Conservation (phyloP, 257 asterid genomes). For the Nicotiana otophora region DNA sequence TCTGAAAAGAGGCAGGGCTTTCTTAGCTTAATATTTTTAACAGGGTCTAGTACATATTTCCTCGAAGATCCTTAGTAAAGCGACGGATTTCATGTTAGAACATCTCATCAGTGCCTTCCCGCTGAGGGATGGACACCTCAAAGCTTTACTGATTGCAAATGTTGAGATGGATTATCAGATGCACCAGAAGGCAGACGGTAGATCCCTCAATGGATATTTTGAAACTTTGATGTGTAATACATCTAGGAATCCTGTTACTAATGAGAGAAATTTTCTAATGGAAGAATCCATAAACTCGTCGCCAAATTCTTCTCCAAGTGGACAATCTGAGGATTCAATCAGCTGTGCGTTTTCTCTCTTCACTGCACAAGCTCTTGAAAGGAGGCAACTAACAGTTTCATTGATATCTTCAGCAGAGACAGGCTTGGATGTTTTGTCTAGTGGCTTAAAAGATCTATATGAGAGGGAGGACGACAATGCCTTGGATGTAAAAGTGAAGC, state of each 20-base stretch:
- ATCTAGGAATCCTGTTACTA: conserved; percentile 13
- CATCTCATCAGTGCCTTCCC: conserved; percentile 51
- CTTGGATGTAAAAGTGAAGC: conserved; percentile 17
- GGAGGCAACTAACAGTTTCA: conserved; percentile 42
- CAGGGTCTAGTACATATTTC: conserved; percentile 63
- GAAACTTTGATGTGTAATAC: conserved; percentile 27
- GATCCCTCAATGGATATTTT: conserved; percentile 32
- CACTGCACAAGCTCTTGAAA: conserved; percentile 40
- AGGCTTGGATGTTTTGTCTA: conserved; percentile 41
- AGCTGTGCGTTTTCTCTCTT: conserved; percentile 33
- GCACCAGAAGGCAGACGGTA: conserved; percentile 24
- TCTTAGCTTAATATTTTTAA: conserved; percentile 3
- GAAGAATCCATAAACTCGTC: conserved; percentile 19
- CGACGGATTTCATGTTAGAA: conserved; percentile 40
- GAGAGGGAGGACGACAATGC: conserved; percentile 24
- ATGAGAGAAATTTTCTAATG: conserved; percentile 11
- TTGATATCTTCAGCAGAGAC: conserved; percentile 37
- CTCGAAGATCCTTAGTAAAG: conserved; percentile 37
- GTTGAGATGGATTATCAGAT: conserved; percentile 51
- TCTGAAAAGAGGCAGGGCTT: background rate
- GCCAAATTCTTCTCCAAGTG: conserved; percentile 16
- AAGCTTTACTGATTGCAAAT: conserved; percentile 44
- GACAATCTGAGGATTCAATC: conserved; percentile 10
- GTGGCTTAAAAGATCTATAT: conserved; percentile 24
- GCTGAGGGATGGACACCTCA: conserved; percentile 58